Conservation (phyloP, 2,329 filamentous ascomycete species). For the Alternaria incomplexa region DNA sequence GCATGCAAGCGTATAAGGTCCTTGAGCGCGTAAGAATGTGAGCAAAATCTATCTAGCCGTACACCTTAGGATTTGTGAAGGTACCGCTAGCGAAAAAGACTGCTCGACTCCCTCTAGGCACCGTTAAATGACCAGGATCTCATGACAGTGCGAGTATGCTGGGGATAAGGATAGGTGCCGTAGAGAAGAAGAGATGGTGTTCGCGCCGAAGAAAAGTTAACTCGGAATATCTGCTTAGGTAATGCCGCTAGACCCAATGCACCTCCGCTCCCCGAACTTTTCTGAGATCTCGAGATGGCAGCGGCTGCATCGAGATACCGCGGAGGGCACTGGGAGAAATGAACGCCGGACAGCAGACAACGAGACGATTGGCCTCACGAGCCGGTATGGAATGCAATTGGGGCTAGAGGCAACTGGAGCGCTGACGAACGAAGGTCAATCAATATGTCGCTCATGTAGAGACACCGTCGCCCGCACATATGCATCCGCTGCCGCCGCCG, state of each 20-base stretch:
- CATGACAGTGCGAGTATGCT: conserved; percentile 70
- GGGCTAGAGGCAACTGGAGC: background rate
- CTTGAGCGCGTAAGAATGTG: conserved; percentile 60
- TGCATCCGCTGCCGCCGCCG: conserved; percentile 45
- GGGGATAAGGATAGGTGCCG: conserved; percentile 93
- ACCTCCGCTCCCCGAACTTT: conserved; percentile 42
- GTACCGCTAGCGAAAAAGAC: conserved; percentile 99
- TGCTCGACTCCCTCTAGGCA: conserved; percentile 82
- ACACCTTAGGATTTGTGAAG: conserved; percentile 76
- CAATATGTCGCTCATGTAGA: conserved; percentile 56
- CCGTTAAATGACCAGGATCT: conserved; percentile 82
- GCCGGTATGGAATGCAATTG: conserved; percentile 41
- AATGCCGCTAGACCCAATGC: conserved; percentile 32
- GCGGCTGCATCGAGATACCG: conserved; percentile 13
- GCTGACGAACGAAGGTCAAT: conserved; percentile 47
- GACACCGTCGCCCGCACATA: conserved; percentile 48
- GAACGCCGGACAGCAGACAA: conserved; percentile 54
- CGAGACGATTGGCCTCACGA: conserved; percentile 50
- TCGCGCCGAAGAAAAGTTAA: conserved; percentile 28
- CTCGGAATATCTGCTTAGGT: conserved; percentile 16
- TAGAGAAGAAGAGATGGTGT: conserved; percentile 50
- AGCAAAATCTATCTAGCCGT: conserved; percentile 97
- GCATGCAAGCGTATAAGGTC: background rate
- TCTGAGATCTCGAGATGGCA: conserved; percentile 17
- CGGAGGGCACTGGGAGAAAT: conserved; percentile 32